These are phyloP conservation scores for Cornus controversa DNA, from an alignment of 148 eudicot species.

Conservation along the genomic window DNA sequence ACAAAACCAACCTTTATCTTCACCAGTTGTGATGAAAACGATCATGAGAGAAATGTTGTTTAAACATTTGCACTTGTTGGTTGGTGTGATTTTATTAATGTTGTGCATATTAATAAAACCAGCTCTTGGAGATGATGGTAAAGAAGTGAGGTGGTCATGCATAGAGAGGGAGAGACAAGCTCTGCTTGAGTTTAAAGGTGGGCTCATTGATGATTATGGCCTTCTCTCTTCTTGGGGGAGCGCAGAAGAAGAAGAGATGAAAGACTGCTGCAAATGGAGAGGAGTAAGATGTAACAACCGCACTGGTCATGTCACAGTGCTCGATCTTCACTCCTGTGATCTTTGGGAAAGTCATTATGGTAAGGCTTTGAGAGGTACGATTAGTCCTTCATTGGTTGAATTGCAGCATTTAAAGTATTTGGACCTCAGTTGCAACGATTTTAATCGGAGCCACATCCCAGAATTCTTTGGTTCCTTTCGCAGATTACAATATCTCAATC, in stretches of 20 bases:
- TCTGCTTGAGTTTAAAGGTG: conserved; percentile 19
- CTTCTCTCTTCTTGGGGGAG: conserved; percentile 16
- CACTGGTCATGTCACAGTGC: conserved; percentile 3
- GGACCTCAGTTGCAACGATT: conserved; percentile 13
- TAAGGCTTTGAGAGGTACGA: neutral
- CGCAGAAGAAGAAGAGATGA: neutral
- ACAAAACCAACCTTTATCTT: too few relatives aligned
- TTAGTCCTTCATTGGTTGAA: conserved; percentile 8
- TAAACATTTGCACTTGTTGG: neutral
- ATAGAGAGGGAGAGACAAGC: conserved; percentile 16
- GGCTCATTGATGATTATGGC: conserved; percentile 9
- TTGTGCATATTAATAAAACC: neutral
- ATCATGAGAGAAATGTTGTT: neutral
- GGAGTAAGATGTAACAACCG: conserved; percentile 7
- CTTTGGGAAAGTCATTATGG: too few relatives aligned
- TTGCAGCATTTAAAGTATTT: conserved; percentile 11
- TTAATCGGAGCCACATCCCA: conserved; percentile 4
- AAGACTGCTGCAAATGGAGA: conserved; percentile 18
- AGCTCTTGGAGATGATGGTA: neutral
- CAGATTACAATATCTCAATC: neutral
- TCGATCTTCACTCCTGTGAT: neutral
- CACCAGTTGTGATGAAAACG: neutral
- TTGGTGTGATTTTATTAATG: neutral
- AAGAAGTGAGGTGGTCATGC: conserved; percentile 19
- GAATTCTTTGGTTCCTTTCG: neutral